A percentile compares a stretch with the other conserved stretches of the same genome.
phyloP scores from a whole-genome alignment of 1,284 basidiomycete species.

The Sanghuangporus baumii region DNA sequence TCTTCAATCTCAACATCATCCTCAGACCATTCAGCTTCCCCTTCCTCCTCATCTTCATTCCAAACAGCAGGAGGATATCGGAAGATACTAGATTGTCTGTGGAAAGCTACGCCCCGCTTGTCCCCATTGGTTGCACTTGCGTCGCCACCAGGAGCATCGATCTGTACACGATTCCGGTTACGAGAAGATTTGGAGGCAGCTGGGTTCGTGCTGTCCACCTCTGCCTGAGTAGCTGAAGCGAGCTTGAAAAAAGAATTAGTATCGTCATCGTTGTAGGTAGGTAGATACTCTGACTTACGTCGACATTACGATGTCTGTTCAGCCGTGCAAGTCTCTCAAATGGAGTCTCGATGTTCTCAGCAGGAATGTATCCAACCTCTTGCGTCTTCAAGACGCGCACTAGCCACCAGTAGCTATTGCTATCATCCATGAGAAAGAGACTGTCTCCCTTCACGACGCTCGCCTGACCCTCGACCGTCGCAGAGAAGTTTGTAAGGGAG shows the following conservation, averaged over 20 bases:
- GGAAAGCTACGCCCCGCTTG: constrained; percentile 48
- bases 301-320: constrained; percentile 97
- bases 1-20: constrained; percentile 71
- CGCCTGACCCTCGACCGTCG: constrained; percentile 94
- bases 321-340: constrained; percentile 92
- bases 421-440: constrained; percentile 90
- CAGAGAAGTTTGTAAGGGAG: constrained; percentile 88
- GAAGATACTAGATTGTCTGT: constrained; percentile 50
- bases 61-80: constrained; percentile 77
- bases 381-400: constrained; percentile 95
- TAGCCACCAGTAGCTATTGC: constrained; percentile 98
- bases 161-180: constrained; percentile 19
- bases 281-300: constrained; percentile 51
- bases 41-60: constrained; percentile 76
- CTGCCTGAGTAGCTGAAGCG: constrained; percentile 68
- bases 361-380: constrained; percentile 99
- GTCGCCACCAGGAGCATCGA: not conserved
- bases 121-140: not conserved
- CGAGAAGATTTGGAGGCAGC: constrained; percentile 27
- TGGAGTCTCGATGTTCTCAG: constrained; percentile 98
- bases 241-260: constrained; percentile 38
- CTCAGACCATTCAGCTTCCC: constrained; percentile 69
- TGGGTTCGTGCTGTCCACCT: constrained; percentile 48
- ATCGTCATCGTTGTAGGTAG: not conserved
- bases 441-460: constrained; percentile 96